Evolutionary conservation across 257 asterid species (phyloP).

Genomic region (Coffea eugenioides): DNA sequence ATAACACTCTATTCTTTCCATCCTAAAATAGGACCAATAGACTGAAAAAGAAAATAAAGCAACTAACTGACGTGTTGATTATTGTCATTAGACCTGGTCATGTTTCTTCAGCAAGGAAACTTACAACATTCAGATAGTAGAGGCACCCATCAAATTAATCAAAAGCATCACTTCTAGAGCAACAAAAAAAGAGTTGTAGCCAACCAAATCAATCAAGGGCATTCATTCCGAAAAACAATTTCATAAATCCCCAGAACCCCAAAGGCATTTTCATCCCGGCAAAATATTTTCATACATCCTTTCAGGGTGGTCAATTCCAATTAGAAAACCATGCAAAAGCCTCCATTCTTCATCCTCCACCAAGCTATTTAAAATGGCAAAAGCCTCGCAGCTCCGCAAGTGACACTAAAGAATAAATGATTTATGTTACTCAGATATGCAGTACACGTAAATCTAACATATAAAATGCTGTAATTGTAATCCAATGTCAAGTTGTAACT

Average conservation of each 20-base stretch:
- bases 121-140: neutral
- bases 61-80: neutral
- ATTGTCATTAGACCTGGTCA: neutral
- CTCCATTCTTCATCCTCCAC: neutral
- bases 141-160: neutral
- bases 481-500: neutral
- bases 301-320: neutral
- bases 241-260: neutral
- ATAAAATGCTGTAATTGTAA: neutral
- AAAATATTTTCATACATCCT: neutral
- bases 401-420: neutral
- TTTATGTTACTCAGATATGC: neutral
- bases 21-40: no score
- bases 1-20: neutral
- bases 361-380: neutral
- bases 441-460: neutral
- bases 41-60: neutral
- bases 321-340: neutral
- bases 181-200: neutral
- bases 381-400: neutral
- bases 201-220: neutral
- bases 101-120: neutral
- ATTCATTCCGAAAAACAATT: neutral
- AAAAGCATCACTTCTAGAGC: neutral
- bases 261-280: neutral